Conservation (phyloP, 2,329 filamentous ascomycete species). For the Fusarium sp. region DNA sequence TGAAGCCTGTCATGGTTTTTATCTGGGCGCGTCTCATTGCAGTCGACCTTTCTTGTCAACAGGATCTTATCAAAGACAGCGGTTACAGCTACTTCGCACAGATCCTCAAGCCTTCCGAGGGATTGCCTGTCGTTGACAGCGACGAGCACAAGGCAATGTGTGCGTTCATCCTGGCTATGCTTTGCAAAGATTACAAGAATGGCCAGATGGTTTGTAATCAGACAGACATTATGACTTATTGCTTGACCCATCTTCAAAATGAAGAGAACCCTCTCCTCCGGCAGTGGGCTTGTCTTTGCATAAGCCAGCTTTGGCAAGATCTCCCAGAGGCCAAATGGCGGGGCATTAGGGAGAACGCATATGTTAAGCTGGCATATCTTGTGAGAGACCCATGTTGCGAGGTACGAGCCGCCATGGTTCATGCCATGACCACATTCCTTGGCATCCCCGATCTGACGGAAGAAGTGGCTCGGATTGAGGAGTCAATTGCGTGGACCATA, state of each 20-base stretch:
- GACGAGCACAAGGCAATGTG: constrained; percentile 99
- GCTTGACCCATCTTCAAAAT: constrained; percentile 84
- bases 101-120: constrained; percentile 86
- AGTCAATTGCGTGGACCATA: constrained; percentile 88
- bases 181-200: constrained; percentile 93
- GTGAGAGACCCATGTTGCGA: constrained; percentile 90
- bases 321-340: constrained; percentile 95
- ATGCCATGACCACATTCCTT: constrained; percentile 93
- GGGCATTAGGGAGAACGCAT: constrained; percentile 89
- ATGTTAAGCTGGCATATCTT: constrained; percentile 81
- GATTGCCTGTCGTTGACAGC: constrained; percentile 85
- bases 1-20: constrained; percentile 99
- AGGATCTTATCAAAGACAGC: constrained; percentile 94
- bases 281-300: constrained; percentile 95
- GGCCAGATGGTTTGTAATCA: constrained; percentile 93
- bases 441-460: constrained; percentile 93
- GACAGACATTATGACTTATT: constrained; percentile 90
- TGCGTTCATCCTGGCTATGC: constrained; percentile 95
- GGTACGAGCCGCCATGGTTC: constrained; percentile 91
- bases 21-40: constrained; percentile 98
- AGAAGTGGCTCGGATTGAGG: constrained; percentile 90
- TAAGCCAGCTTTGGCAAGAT: constrained; percentile 94
- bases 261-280: constrained; percentile 88
- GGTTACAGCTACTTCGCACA: constrained; percentile 97
- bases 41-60: constrained; percentile 93